Conservation (phyloP, 148 eudicot species). For the Vaccinium vitisidaea region DNA sequence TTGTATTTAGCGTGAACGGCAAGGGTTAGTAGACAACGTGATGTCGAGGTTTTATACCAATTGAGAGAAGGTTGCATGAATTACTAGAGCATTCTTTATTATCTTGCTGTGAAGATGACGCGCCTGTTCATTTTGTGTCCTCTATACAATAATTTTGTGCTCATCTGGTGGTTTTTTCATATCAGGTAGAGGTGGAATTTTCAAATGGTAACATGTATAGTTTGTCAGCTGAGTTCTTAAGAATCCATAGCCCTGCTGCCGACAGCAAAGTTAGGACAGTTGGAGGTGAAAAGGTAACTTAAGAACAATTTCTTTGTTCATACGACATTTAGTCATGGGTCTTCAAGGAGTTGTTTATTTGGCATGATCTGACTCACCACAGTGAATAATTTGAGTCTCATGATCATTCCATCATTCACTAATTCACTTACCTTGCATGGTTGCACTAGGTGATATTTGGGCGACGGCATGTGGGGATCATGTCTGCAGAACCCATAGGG, state of each 20-base stretch:
- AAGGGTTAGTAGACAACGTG: neutral
- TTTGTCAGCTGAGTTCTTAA: constrained; percentile 74
- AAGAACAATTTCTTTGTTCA: neutral
- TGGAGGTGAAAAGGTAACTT: constrained; percentile 83
- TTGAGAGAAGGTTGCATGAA: neutral
- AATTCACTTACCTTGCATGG: neutral
- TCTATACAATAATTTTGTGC: neutral
- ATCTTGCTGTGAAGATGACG: neutral
- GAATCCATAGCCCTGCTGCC: constrained; percentile 90
- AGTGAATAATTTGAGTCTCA: neutral
- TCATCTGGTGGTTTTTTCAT: constrained; percentile 18
- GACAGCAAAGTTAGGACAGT: constrained; percentile 83
- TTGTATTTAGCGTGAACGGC: neutral
- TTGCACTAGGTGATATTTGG: constrained; percentile 79
- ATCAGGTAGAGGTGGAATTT: constrained; percentile 82
- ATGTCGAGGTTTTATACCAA: neutral
- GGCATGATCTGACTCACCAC: neutral
- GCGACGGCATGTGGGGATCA: constrained; percentile 87
- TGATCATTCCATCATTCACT: neutral
- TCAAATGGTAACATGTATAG: constrained; percentile 50
- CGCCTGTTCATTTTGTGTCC: neutral
- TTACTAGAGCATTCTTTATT: neutral
- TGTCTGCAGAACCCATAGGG: constrained; percentile 96
- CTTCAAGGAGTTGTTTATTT: neutral
- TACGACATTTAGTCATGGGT: neutral